phyloP scores from a whole-genome alignment of 352 stramenopile species.

The Pythium aristosporum region DNA sequence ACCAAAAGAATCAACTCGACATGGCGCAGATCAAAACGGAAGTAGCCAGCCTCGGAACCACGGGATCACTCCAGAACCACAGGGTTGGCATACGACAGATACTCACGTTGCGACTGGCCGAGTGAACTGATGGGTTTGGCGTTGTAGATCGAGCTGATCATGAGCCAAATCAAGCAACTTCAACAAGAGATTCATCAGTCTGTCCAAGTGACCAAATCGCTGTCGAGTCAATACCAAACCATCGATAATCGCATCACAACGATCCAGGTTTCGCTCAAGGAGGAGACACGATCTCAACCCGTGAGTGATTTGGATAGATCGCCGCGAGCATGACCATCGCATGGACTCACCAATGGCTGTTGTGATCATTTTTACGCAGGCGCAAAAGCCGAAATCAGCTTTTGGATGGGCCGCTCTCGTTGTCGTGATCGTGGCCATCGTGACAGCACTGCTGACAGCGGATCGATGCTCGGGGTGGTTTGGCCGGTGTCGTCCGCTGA shows the following conservation, averaged over 20 bases:
- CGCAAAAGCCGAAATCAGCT: neutral
- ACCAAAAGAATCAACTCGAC: constrained; percentile 69
- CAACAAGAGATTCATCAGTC: constrained; percentile 63
- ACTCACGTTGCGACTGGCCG: neutral
- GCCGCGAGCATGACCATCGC: neutral
- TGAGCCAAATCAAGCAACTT: constrained; percentile 57
- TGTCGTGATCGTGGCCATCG: constrained; percentile 26
- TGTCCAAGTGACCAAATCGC: constrained; percentile 35
- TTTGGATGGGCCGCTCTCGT: constrained; percentile 24
- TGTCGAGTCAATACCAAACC: constrained; percentile 56
- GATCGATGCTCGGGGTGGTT: constrained; percentile 41
- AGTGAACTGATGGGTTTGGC: neutral
- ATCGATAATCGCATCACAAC: constrained; percentile 63
- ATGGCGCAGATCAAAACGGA: constrained; percentile 77
- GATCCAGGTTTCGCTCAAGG: constrained; percentile 36
- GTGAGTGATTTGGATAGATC: neutral
- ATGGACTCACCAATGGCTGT: neutral
- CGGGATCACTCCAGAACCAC: constrained; percentile 66
- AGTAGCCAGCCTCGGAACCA: constrained; percentile 65
- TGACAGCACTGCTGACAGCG: constrained; percentile 28
- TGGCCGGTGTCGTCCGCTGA: constrained; percentile 47
- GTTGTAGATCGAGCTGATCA: constrained; percentile 40
- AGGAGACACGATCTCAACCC: constrained; percentile 4
- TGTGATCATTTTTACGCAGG: neutral
- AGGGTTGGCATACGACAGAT: constrained; percentile 28